Conservation (phyloP, 306 rosid species). For the Pyrus communis region DNA sequence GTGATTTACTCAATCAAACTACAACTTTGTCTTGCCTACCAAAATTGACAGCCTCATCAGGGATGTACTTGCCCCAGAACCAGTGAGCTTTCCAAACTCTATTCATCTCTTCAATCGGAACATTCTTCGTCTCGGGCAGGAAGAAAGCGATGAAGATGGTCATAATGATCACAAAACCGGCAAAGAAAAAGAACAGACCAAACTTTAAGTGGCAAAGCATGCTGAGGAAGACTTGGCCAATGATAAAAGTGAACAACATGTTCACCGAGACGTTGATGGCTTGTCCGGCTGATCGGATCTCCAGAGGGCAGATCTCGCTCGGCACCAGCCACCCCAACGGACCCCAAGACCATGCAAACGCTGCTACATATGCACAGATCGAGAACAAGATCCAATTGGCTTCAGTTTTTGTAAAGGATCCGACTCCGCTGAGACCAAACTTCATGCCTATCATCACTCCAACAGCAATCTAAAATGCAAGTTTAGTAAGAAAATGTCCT, state of each 20-base stretch:
- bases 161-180: conserved; percentile 44
- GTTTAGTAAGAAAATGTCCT: background rate
- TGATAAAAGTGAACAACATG: conserved; percentile 59
- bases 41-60: background rate
- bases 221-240: conserved; percentile 40
- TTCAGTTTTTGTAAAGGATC: background rate
- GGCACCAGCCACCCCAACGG: conserved; percentile 78
- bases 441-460: background rate
- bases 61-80: conserved; percentile 31
- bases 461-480: background rate
- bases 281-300: conserved; percentile 57
- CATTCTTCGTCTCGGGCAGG: conserved; percentile 62
- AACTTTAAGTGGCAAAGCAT: conserved; percentile 2
- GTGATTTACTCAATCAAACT: background rate
- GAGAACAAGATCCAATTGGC: conserved; percentile 13
- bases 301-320: conserved; percentile 59
- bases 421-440: background rate
- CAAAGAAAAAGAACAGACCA: conserved; percentile 59
- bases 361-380: conserved; percentile 48
- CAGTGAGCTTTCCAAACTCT: conserved; percentile 49
- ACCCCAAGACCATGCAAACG: conserved; percentile 80
- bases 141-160: conserved; percentile 42
- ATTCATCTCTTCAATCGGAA: conserved; percentile 67
- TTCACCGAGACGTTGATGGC: conserved; percentile 51
- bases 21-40: background rate